phyloP scores from a whole-genome alignment of 371 early-diverging fungal genomes.

The Actinomucor elegans region DNA sequence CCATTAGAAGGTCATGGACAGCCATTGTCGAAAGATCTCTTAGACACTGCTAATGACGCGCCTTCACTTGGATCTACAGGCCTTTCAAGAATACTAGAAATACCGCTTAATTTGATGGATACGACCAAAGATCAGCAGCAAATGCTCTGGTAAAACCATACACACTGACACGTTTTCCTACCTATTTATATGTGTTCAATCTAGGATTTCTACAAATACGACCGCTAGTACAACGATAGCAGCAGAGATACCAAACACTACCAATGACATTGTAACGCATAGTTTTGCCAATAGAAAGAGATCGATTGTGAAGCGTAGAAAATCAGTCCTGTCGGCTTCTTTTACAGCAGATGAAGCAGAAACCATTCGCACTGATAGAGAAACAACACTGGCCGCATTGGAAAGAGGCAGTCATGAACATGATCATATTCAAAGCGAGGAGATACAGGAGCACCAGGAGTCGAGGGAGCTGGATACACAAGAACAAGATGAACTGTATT shows the following conservation, averaged over 20 bases:
- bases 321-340: constrained; percentile 47
- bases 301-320: constrained; percentile 35
- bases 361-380: constrained; percentile 10
- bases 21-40: neutral
- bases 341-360: constrained; percentile 44
- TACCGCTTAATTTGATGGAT: constrained; percentile 13
- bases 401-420: constrained; percentile 15
- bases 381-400: constrained; percentile 14
- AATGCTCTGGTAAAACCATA: constrained; percentile 7
- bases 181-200: neutral
- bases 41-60: neutral
- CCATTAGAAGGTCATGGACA: constrained; percentile 3
- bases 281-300: constrained; percentile 33
- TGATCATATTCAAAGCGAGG: no score
- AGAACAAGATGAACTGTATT: neutral
- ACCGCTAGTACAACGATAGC: neutral
- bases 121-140: neutral
- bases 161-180: neutral
- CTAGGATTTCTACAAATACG: neutral
- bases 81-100: constrained; percentile 16
- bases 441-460: neutral
- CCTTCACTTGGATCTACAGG: constrained; percentile 2
- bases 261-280: constrained; percentile 16
- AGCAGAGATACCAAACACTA: neutral
- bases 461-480: neutral